These are phyloP conservation scores for Aspergillus pseudotamarii DNA, from an alignment of 2,329 filamentous ascomycete genomes.

Conservation along the genomic window DNA sequence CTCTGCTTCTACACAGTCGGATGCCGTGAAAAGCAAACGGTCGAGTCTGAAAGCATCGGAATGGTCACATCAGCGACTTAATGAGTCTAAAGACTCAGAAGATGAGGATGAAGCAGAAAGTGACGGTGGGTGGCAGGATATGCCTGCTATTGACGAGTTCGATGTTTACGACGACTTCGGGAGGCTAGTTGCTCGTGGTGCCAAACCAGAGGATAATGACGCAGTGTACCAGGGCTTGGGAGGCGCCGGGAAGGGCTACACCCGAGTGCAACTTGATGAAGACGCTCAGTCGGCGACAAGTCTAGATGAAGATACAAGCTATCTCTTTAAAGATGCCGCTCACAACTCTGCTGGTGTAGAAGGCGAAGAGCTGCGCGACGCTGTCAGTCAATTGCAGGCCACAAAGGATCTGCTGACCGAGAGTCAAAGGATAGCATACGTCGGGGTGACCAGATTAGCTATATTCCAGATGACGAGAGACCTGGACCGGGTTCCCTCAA, in stretches of 20 bases:
- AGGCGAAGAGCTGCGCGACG: slow-evolving; percentile 83
- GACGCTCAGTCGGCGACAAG: slow-evolving; percentile 92
- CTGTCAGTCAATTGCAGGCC: slow-evolving; percentile 86
- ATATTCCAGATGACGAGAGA: slow-evolving; percentile 77
- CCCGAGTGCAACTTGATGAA: slow-evolving; percentile 90
- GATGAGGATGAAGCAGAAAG: slow-evolving; percentile 55
- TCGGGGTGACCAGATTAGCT: slow-evolving; percentile 81
- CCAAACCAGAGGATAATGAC: slow-evolving; percentile 68
- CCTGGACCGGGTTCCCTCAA: slow-evolving; percentile 60
- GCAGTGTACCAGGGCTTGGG: slow-evolving; percentile 77
- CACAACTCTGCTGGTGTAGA: slow-evolving; percentile 64
- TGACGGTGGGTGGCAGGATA: slow-evolving; percentile 76
- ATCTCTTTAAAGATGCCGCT: slow-evolving; percentile 79
- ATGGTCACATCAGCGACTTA: slow-evolving; percentile 85
- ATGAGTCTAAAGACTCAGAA: slow-evolving; percentile 49
- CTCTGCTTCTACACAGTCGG: slow-evolving; percentile 14
- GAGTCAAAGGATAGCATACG: slow-evolving; percentile 93
- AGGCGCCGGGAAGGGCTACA: slow-evolving; percentile 93
- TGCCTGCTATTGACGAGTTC: slow-evolving; percentile 90
- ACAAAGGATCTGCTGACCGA: slow-evolving; percentile 96
- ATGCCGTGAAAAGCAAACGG: slow-evolving; percentile 25
- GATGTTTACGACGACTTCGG: slow-evolving; percentile 97
- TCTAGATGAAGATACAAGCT: slow-evolving; percentile 95
- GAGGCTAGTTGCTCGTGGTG: slow-evolving; percentile 80
- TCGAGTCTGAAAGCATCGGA: slow-evolving; percentile 62